Evolutionary conservation across 1,284 basidiomycete species (phyloP).

Genomic region (Malassezia caprae): DNA sequence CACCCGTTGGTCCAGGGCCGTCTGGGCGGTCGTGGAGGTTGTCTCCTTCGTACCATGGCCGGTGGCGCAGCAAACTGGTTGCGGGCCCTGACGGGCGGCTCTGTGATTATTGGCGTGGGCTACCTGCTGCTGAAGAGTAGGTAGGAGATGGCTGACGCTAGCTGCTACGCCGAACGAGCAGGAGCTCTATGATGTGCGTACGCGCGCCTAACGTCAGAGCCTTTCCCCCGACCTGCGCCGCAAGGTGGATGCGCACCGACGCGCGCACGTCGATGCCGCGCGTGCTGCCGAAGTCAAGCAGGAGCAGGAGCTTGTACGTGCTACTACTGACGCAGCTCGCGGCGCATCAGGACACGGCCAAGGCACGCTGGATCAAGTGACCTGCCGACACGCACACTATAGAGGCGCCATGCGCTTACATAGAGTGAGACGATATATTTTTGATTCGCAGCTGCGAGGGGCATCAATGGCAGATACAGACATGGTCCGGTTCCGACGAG

Average conservation of each 20-base stretch:
- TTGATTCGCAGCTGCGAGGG: constrained; percentile 7
- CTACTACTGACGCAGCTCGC: constrained; percentile 9
- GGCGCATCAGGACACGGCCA: constrained; percentile 9
- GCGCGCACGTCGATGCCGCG: not conserved
- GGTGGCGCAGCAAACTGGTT: constrained; percentile 14
- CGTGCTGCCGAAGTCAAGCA: not conserved
- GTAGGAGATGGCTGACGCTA: not conserved
- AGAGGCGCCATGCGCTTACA: not conserved
- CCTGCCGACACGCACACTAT: not conserved
- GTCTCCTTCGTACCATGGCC: constrained; percentile 2
- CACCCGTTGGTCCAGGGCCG: not conserved
- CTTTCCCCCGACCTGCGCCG: constrained; percentile 14
- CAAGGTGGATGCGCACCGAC: constrained; percentile 9
- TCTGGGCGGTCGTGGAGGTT: constrained; percentile 10
- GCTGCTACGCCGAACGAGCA: constrained; percentile 7
- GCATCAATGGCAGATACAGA: constrained; percentile 13
- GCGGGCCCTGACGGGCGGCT: constrained; percentile 8
- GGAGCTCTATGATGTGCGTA: constrained; percentile 14
- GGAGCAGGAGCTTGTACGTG: constrained; percentile 6
- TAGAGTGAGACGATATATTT: constrained; percentile 12
- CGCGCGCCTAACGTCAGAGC: not conserved
- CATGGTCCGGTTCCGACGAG: not conserved
- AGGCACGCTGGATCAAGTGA: constrained; percentile 7
- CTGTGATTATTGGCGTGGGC: constrained; percentile 9
- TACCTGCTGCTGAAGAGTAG: constrained; percentile 8